Evolutionary conservation across 2,329 filamentous ascomycete species (phyloP), one percentile per base, ranked within the genome.

Genomic region (Verticillium tricorpus): DNA sequence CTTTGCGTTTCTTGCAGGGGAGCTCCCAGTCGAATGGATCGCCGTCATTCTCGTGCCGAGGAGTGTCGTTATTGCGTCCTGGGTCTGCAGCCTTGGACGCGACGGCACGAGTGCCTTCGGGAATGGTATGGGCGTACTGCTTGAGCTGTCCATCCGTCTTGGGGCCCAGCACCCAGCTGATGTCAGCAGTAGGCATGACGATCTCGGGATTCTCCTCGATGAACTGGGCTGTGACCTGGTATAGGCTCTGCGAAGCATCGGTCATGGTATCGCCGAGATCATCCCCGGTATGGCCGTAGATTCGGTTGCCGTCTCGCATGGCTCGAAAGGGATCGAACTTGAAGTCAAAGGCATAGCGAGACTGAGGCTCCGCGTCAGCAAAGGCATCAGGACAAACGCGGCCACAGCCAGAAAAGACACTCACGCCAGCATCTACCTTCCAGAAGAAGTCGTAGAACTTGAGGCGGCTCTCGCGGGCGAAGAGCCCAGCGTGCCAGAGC

Each of bases 301-400:
- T 90, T 72, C 94, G 90, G 71, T 92, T 88, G 72, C 91, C 86
- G 70, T 96, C 91, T 65, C 87, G 82, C 91, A 96, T 94, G 78
- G 89, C 93, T 56, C 87, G 85, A 78, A 96, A 96, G 34, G 95
- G 86, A 70, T 96, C 92, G 71, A 96, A 95, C 71, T 92, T 87
- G 65, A 96, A 85, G 64, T 84, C 74, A 63, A 83, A 84, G 62
- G 78, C 80, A 66, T 85, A 84, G 55, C 82, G 77, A 6, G 83
- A 78, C 82, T 85, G 61, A 2, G 32, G n/a, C n/a, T 39, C 28
- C 8, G 56, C 17, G 59, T 69, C 54, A 67, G 66, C 69, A 50
- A 70, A 64, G 55, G 45, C 19, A 35, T 45, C 66, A 65, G 34
- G 17, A 12, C 39, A 11, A 37, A 31, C 5, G 22, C 4, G 2